phyloP scores from a whole-genome alignment of 371 early-diverging fungal genomes.

The Rhizopus stolonifer region DNA sequence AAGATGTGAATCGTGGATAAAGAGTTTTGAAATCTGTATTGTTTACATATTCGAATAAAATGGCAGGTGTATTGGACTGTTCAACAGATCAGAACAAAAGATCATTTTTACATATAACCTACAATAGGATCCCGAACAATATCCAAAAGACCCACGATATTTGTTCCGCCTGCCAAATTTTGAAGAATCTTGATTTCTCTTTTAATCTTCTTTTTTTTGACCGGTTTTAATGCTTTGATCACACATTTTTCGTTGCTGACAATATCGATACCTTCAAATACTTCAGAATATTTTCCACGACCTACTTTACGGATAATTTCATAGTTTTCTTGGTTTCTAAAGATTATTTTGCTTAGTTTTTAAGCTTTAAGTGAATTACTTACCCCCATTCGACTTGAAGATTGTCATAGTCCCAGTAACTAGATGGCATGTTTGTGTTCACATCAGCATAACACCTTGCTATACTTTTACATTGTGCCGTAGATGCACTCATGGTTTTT shows the following conservation, averaged over 20 bases:
- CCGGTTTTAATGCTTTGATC: slow-evolving; percentile 99
- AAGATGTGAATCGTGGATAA: slow-evolving; percentile 79
- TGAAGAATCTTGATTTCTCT: slow-evolving; percentile 99
- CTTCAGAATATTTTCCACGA: slow-evolving; percentile 99
- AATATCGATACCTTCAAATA: slow-evolving; percentile 96
- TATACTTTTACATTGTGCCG: slow-evolving; percentile 44
- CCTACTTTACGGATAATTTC: slow-evolving; percentile 97
- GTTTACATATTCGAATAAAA: slow-evolving; percentile 96
- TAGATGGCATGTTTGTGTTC: slow-evolving; percentile 76
- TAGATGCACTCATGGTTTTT: not conserved
- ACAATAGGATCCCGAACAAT: slow-evolving; percentile 95
- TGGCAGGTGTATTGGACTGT: slow-evolving; percentile 89
- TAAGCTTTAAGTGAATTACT: not conserved
- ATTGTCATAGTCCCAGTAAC: slow-evolving; percentile 98
- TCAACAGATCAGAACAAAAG: not conserved
- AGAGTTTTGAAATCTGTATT: slow-evolving; percentile 74
- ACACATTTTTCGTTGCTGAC: slow-evolving; percentile 80
- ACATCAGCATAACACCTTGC: slow-evolving; percentile 90
- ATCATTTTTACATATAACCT: slow-evolving; percentile 37
- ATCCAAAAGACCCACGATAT: slow-evolving; percentile 92
- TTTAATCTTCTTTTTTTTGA: slow-evolving; percentile 99
- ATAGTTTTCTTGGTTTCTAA: slow-evolving; percentile 91
- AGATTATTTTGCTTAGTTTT: not conserved
- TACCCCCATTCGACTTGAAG: slow-evolving; percentile 84
- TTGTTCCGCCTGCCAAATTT: slow-evolving; percentile 92